Percentiles rank a stretch among this genome's conserved stretches.
phyloP scores from a whole-genome alignment of 495 filamentous ascomycete genomes.

The Penicillium argentinense region DNA sequence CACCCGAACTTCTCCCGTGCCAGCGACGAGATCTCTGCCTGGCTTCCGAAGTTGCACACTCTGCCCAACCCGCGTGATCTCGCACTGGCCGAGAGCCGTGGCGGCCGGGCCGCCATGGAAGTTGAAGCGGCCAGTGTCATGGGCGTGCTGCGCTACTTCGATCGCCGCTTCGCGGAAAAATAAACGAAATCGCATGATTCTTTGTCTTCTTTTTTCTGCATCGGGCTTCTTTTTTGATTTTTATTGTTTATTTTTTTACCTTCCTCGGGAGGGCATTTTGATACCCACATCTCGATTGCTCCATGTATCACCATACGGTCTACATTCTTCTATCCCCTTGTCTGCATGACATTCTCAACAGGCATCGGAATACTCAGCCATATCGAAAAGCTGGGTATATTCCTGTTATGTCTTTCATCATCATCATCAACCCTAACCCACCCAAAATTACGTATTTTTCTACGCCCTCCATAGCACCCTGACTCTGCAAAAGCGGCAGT shows the following conservation, averaged over 20 bases:
- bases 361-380: background rate
- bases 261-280: slow-evolving; percentile 22
- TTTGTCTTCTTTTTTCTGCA: slow-evolving; percentile 18
- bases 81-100: slow-evolving; percentile 24
- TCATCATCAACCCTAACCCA: background rate
- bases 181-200: slow-evolving; percentile 6
- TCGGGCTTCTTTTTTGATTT: slow-evolving; percentile 14
- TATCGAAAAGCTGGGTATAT: background rate
- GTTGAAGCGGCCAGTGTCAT: slow-evolving; percentile 86
- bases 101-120: slow-evolving; percentile 62
- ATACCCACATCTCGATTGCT: slow-evolving; percentile 44
- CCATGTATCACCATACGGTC: slow-evolving; percentile 29
- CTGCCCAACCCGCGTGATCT: slow-evolving; percentile 45
- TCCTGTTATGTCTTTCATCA: background rate
- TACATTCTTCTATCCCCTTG: slow-evolving; percentile 3
- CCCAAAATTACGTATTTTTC: slow-evolving; percentile 20
- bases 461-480: slow-evolving; percentile 1
- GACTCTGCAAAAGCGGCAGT: slow-evolving; percentile 3
- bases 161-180: slow-evolving; percentile 66
- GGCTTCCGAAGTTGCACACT: slow-evolving; percentile 72
- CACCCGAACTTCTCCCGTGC: slow-evolving; percentile 79
- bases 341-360: background rate
- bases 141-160: slow-evolving; percentile 79
- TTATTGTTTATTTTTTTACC: slow-evolving; percentile 2
- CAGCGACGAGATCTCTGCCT: slow-evolving; percentile 69